Evolutionary conservation across 768 basidiomycete genomes (phyloP).

Genomic region (Kwoniella sp.): DNA sequence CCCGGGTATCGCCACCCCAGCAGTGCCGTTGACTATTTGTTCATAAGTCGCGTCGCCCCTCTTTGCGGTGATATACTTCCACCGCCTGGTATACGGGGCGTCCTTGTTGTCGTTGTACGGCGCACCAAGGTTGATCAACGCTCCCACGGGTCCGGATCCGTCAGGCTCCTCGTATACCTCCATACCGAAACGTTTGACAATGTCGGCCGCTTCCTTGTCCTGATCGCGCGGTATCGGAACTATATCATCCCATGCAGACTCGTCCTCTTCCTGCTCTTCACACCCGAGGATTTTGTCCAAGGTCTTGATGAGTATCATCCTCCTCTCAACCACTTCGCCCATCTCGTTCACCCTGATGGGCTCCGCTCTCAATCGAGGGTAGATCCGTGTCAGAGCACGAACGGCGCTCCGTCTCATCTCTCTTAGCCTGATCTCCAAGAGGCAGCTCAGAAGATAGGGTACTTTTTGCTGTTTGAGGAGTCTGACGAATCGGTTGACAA

Average conservation of each 20-base stretch:
- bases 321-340: slow-evolving; percentile 51
- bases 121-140: slow-evolving; percentile 33
- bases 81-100: slow-evolving; percentile 34
- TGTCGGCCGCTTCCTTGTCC: slow-evolving; percentile 33
- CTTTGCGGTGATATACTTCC: slow-evolving; percentile 46
- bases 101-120: slow-evolving; percentile 42
- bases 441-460: slow-evolving; percentile 83
- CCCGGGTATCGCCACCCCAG: slow-evolving; percentile 29
- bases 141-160: slow-evolving; percentile 27
- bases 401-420: slow-evolving; percentile 51
- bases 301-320: slow-evolving; percentile 39
- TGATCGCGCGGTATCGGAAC: slow-evolving; percentile 5
- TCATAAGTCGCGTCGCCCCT: slow-evolving; percentile 32
- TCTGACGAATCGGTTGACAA: slow-evolving; percentile 64
- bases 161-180: slow-evolving; percentile 34
- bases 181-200: slow-evolving; percentile 28
- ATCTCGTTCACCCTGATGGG: slow-evolving; percentile 53
- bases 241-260: slow-evolving; percentile 41
- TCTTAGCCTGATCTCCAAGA: slow-evolving; percentile 80
- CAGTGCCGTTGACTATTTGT: slow-evolving; percentile 46
- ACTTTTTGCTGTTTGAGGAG: slow-evolving; percentile 64
- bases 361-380: slow-evolving; percentile 31
- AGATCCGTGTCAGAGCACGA: slow-evolving; percentile 58
- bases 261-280: slow-evolving; percentile 45
- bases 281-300: slow-evolving; percentile 50